Base-by-base conservation (phyloP, 225 moss, liverwort and hornwort genomes). In the Ulota crispa region DNA sequence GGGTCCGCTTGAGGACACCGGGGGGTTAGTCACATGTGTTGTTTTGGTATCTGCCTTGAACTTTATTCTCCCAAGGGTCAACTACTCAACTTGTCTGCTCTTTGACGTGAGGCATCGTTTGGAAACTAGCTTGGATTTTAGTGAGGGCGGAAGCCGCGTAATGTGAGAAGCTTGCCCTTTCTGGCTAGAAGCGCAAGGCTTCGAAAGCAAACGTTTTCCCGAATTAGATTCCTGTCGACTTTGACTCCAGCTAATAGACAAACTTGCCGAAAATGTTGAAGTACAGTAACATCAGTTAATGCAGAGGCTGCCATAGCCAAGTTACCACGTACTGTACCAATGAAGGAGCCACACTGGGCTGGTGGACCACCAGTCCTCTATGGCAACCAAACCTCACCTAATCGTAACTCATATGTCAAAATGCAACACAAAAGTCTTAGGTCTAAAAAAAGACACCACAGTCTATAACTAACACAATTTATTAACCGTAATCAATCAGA, bases 41-140 rank as follows among this genome's bases (percentile, higher is more conserved):
- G 67, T 81, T 64, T 75, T 57, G 57, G 68, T 47, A 27, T 11
- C 68, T 59, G 76, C 60, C 47, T 76, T 14, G 27, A 27, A 68
- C 34, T 34, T 26, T 23, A n/a, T n/a, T 2, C 32, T 21, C 13
- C 3, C 9, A 66, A 18, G 19, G 24, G 16, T 47, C 61, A 68
- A 39, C 34, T 76, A 19, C 5, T 47, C 61, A 68, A 39, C 34
- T 76, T 60, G 36, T 26, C 24, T 52, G 68, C 64, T 76, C 76
- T 27, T 70, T 9, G 34, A 62, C 61, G 62, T 47, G 21, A 43
- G 69, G 31, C 30, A 55, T 34, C 32, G 21, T 54, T 72, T 28
- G 52, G 52, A 80, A 64, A n/a, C 11, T 31, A 76, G 20, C 50
- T 61, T 37, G 50, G 37, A 57, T 36, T 82, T 67, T 65, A 36